Base-by-base conservation (phyloP, 345 rosid genomes). In the Syzygium oleosum region DNA sequence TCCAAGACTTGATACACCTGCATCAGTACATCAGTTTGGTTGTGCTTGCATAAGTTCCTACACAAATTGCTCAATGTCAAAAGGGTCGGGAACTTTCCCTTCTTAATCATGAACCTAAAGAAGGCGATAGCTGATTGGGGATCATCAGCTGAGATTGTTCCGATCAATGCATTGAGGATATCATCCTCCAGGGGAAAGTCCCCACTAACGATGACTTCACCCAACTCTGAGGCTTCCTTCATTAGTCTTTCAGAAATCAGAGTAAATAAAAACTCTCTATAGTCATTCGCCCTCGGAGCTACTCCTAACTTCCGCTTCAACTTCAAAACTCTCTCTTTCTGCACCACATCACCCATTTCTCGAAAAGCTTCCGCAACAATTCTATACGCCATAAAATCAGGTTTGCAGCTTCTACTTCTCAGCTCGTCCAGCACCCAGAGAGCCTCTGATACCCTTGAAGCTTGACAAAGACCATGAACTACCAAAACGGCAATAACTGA, bases 281-380 rank as follows among this genome's bases (percentile, higher is more conserved):
- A 97, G 51, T 97, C 98, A 5, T 87, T 91, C 84, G 91, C 90
- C 93, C 98, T 95, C 1, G 99, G 99, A 27, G 98, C 98, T 85
- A 95, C 99, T 53, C 99, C 98, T 17, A 97, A 92, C 91, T 97
- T 97, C 89, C 96, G 92, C 93, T 97, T 96, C 95, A 94, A 95
- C 96, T 95, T 96, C 88, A 96, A 86, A n/a, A 94, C 91, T 59
- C 84, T 88, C 73, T 94, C 92, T 88, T 93, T 93, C 90, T 94
- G 97, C 52, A 91, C 92, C 87, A 93, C 91, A 92, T 89, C 89
- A 25, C 95, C 95, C 38, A 77, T 88, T 53, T 41, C 51, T 29
- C 93, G 92, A 90, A 94, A 95, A 23, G 94, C 95, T 91, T 97
- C 99, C 7, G 96, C 96, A 49, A 96, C 92, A 86, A 95, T 90